Evolutionary conservation across 192 early-diverging fungal species (phyloP).

Genomic region (Umbelopsis vinacea): DNA sequence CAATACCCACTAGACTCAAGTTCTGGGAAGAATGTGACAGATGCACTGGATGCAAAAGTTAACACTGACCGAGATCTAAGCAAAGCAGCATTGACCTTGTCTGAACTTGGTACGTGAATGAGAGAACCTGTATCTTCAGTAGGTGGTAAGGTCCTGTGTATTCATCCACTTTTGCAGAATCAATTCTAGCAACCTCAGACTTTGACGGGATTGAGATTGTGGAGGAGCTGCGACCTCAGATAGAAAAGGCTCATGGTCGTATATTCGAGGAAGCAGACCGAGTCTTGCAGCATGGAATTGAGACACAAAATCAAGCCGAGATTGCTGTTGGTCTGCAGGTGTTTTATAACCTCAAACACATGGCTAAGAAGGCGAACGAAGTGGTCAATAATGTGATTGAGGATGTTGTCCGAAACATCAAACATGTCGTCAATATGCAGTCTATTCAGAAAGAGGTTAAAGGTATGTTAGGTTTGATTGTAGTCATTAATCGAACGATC

Average conservation of each 20-base stretch:
- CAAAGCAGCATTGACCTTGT: slow-evolving; percentile 60
- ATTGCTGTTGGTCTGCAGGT: slow-evolving; percentile 58
- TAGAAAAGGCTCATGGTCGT: slow-evolving; percentile 46
- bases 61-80: slow-evolving; percentile 46
- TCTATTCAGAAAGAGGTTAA: slow-evolving; percentile 56
- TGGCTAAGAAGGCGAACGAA: slow-evolving; percentile 46
- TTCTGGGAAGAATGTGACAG: not conserved
- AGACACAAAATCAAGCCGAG: slow-evolving; percentile 49
- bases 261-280: slow-evolving; percentile 55
- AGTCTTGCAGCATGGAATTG: slow-evolving; percentile 55
- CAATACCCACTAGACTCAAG: slow-evolving; percentile 45
- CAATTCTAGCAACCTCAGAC: slow-evolving; percentile 60
- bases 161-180: slow-evolving; percentile 41
- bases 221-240: slow-evolving; percentile 52
- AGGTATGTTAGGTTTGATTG: slow-evolving; percentile 28
- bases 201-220: slow-evolving; percentile 70
- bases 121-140: not conserved
- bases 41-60: slow-evolving; percentile 29
- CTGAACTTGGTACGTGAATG: slow-evolving; percentile 60
- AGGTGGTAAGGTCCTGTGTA: not conserved
- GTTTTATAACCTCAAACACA: slow-evolving; percentile 55
- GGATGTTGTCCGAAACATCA: slow-evolving; percentile 48
- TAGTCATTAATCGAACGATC: not conserved
- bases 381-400: slow-evolving; percentile 43
- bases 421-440: slow-evolving; percentile 51